A percentile compares a stretch with the other conserved stretches of the same genome.
Evolutionary conservation across 1,284 basidiomycete species (phyloP).

Genomic region (Ustilago hordei): DNA sequence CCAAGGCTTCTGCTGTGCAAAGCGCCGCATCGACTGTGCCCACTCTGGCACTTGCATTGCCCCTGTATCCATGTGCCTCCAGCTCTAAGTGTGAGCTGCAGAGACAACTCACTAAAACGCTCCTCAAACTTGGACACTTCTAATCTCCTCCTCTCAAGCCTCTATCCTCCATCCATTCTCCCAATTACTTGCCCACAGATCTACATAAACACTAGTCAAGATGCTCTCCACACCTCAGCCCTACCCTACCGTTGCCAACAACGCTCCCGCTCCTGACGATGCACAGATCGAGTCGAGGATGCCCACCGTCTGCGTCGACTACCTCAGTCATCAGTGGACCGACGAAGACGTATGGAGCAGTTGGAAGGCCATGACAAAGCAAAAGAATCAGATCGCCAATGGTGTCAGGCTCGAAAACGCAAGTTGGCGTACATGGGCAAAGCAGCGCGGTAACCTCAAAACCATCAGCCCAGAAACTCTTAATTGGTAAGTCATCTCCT

Average conservation of each 20-base stretch:
- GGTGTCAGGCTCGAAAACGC: conserved; percentile 96
- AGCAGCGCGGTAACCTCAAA: conserved; percentile 95
- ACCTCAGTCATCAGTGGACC: conserved; percentile 90
- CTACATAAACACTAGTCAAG: conserved; percentile 20
- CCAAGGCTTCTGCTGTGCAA: background rate
- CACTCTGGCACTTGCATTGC: background rate
- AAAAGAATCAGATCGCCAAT: conserved; percentile 98
- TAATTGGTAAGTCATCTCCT: conserved; percentile 81
- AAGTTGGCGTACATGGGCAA: conserved; percentile 98
- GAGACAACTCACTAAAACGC: conserved; percentile 17
- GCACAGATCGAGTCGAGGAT: conserved; percentile 65
- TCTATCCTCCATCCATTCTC: background rate
- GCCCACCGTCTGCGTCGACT: conserved; percentile 77
- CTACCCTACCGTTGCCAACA: conserved; percentile 63
- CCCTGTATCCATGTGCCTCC: conserved; percentile 23
- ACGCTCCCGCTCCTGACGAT: conserved; percentile 66
- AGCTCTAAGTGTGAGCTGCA: conserved; percentile 32
- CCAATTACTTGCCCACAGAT: conserved; percentile 11
- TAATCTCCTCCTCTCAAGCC: background rate
- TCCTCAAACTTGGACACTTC: conserved; percentile 18
- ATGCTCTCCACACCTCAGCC: conserved; percentile 69
- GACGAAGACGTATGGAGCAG: conserved; percentile 99
- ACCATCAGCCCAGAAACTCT: conserved; percentile 96
- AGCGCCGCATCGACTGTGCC: background rate
- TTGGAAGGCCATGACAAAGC: conserved; percentile 97